Conservation (phyloP, 805 yeast genomes). For the Wickerhamomyces strasburgensis region DNA sequence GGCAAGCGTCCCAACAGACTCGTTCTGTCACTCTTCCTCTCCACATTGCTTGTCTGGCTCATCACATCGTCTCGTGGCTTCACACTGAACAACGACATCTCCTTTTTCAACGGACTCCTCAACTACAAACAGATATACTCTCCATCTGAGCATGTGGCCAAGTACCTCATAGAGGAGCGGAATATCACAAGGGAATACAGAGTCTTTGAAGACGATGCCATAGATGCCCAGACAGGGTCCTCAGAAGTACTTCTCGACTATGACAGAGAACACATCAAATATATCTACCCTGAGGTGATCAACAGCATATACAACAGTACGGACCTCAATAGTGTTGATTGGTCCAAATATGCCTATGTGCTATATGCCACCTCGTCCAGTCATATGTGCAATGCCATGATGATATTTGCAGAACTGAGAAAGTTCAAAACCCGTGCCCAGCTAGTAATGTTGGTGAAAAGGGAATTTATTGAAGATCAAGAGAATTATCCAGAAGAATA, state of each 20-base stretch:
- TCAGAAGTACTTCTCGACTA: slow-evolving; percentile 13
- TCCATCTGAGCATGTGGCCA: background rate
- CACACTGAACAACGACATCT: background rate
- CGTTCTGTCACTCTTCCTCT: background rate
- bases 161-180: slow-evolving; percentile 2
- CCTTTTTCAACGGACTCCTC: background rate
- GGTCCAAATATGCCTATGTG: slow-evolving; percentile 50
- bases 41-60: background rate
- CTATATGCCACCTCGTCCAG: slow-evolving; percentile 52
- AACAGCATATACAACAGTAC: slow-evolving; percentile 14
- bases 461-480: slow-evolving; percentile 24
- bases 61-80: slow-evolving; percentile 3
- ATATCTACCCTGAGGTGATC: slow-evolving; percentile 23
- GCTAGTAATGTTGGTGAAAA: slow-evolving; percentile 39
- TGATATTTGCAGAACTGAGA: slow-evolving; percentile 40
- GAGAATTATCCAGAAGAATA: slow-evolving; percentile 9
- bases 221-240: background rate
- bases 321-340: slow-evolving; percentile 27
- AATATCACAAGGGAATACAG: slow-evolving; percentile 1
- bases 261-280: slow-evolving; percentile 20
- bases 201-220: background rate
- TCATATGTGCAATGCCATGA: slow-evolving; percentile 48
- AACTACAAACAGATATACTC: slow-evolving; percentile 1
- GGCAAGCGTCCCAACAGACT: slow-evolving; percentile 1
- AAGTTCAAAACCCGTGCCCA: slow-evolving; percentile 38